Evolutionary conservation across 306 rosid species (phyloP).

Genomic region (Gynostemma pentaphyllum): DNA sequence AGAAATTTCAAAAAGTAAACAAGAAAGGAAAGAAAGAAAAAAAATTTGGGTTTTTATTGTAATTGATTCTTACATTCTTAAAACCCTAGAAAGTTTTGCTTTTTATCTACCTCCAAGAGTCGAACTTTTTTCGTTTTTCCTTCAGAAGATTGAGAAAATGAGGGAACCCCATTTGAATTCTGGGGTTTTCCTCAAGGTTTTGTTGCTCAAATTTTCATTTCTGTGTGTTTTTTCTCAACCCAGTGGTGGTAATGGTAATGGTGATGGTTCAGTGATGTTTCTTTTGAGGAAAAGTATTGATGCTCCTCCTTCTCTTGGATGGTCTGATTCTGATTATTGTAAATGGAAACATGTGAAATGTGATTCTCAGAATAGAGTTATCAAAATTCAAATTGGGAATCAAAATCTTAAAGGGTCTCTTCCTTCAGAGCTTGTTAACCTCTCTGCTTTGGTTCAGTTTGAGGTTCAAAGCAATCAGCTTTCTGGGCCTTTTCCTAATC

Average conservation of each 20-base stretch:
- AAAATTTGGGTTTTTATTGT: neutral
- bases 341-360: slow-evolving; percentile 35
- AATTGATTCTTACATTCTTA: too few relatives aligned
- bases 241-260: slow-evolving; percentile 22
- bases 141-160: slow-evolving; percentile 14
- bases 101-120: too few relatives aligned
- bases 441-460: slow-evolving; percentile 23
- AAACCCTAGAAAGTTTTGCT: too few relatives aligned
- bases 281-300: slow-evolving; percentile 24
- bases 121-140: neutral
- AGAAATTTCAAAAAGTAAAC: neutral
- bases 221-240: slow-evolving; percentile 16
- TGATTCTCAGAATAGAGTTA: slow-evolving; percentile 18
- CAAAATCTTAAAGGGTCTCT: slow-evolving; percentile 50
- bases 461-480: slow-evolving; percentile 48
- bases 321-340: slow-evolving; percentile 45
- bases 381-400: slow-evolving; percentile 35
- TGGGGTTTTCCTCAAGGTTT: neutral
- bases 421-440: slow-evolving; percentile 29
- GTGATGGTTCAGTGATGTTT: slow-evolving; percentile 38
- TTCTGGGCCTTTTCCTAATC: slow-evolving; percentile 48
- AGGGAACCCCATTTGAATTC: slow-evolving; percentile 21
- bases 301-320: slow-evolving; percentile 20
- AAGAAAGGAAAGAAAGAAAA: neutral
- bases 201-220: neutral